These are phyloP conservation scores for Spergularia marina DNA, from an alignment of 148 eudicot genomes.

Conservation along the genomic window DNA sequence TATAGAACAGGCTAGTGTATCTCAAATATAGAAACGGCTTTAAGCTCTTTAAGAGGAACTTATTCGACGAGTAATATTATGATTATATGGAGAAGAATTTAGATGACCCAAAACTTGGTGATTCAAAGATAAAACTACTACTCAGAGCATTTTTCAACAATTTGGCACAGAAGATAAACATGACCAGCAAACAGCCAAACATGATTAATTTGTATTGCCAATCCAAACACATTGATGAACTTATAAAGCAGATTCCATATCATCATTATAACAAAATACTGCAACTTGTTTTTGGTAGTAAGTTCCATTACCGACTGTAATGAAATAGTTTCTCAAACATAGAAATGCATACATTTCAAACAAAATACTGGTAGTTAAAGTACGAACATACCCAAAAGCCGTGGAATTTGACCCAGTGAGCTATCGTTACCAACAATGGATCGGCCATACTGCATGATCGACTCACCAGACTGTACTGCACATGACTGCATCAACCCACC, in stretches of 20 bases:
- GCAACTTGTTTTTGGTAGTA: neutral
- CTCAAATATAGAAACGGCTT: neutral
- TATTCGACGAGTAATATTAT: neutral
- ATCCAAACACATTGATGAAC: neutral
- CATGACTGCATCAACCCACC: slow-evolving; percentile 51
- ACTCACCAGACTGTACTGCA: slow-evolving; percentile 74
- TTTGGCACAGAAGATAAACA: neutral
- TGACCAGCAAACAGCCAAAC: neutral
- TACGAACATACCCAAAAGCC: slow-evolving; percentile 72
- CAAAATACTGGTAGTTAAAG: slow-evolving; percentile 1
- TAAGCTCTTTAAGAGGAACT: neutral
- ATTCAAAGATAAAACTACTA: neutral
- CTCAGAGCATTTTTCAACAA: neutral
- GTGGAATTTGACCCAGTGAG: slow-evolving; percentile 73
- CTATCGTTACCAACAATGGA: slow-evolving; percentile 70
- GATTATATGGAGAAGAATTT: neutral
- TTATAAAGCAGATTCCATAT: neutral
- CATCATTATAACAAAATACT: neutral
- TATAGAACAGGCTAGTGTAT: neutral
- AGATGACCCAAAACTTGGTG: neutral
- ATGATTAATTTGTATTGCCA: neutral
- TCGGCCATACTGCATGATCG: slow-evolving; percentile 80
- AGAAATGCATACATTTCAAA: slow-evolving; percentile 7
- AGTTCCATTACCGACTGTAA: neutral
- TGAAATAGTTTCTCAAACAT: neutral